Base-by-base conservation (phyloP, 768 basidiomycete genomes). In the Postia placenta region DNA sequence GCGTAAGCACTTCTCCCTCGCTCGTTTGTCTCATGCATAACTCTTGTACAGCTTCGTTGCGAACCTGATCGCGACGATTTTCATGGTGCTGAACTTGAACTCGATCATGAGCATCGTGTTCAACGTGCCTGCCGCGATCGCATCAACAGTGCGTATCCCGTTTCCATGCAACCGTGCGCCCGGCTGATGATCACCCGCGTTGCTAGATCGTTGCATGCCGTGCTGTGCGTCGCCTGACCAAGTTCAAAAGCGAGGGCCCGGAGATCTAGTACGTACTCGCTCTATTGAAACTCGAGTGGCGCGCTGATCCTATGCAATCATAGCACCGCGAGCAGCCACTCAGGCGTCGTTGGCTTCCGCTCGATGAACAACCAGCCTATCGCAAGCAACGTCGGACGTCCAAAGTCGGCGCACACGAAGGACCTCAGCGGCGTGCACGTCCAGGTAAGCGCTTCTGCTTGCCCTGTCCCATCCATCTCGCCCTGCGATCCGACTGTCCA, bases 51-150 rank as follows among this genome's bases (percentile, higher is more conserved):
- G 71, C 23, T 74, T 75, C 49, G 54, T 71, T 45, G 65, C 68
- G 14, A 74, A 74, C 44, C 17, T 69, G 39, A 38, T 72, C 48
- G 73, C 73, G 1, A 73, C 74, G 35, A 60, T 80, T 1, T 85
- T 85, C 67, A 85, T 86, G 82, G 59, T 81, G 23, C 45, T 84
- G 35, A 70, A 82, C 57, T 65, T 85, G 35, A 87, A 85, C 60
- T 67, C 77, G 12, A 74, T 85, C 53, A 84, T 86, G 84, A 81
- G 80, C 26, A 79, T 87, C 62, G 81, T 86, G 46, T 79, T 77
- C 40, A 86, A 86, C 55, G 82, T 86, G 37, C 84, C 84, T 2
- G 83, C 84, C 27, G 83, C 83, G 15, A 77, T 85, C 51, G 74
- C 78, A 3, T 81, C 81, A 36, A 85, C 83, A 33, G 84, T 85